A percentile compares a stretch with the other conserved stretches of the same genome.
phyloP scores from a whole-genome alignment of 169 alveolate species.

The Babesia divergens region DNA sequence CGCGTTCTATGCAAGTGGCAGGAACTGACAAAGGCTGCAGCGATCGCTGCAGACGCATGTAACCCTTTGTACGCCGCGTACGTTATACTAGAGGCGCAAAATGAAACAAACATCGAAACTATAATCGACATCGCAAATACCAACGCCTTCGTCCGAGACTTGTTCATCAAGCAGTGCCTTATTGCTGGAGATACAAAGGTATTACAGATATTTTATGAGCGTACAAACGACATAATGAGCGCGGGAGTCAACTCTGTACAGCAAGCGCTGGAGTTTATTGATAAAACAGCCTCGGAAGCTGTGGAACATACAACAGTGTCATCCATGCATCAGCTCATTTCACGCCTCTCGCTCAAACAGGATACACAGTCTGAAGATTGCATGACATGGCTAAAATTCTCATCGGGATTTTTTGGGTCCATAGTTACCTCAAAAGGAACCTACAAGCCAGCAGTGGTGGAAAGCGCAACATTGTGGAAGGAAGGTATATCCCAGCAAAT shows the following conservation, averaged over 20 bases:
- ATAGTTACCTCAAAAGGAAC: background rate
- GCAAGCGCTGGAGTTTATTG: background rate
- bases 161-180: constrained; percentile 38
- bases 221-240: constrained; percentile 27
- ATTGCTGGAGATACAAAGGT: constrained; percentile 6
- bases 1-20: constrained; percentile 35
- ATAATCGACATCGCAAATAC: constrained; percentile 16
- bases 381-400: constrained; percentile 21
- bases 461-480: constrained; percentile 27
- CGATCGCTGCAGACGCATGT: constrained; percentile 40
- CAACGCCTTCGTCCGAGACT: constrained; percentile 33
- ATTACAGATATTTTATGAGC: constrained; percentile 43
- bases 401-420: constrained; percentile 38
- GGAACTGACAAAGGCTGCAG: constrained; percentile 38
- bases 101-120: constrained; percentile 2
- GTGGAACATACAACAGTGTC: background rate
- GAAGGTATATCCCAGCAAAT: constrained; percentile 42
- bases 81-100: constrained; percentile 16
- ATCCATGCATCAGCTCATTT: constrained; percentile 21
- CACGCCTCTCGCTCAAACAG: background rate
- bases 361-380: constrained; percentile 15
- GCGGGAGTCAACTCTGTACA: constrained; percentile 50
- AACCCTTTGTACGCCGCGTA: constrained; percentile 35
- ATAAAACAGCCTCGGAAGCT: background rate
- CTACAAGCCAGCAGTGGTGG: background rate